Conservation (phyloP, 1,284 basidiomycete species). For the Agroathelia rolfsii region DNA sequence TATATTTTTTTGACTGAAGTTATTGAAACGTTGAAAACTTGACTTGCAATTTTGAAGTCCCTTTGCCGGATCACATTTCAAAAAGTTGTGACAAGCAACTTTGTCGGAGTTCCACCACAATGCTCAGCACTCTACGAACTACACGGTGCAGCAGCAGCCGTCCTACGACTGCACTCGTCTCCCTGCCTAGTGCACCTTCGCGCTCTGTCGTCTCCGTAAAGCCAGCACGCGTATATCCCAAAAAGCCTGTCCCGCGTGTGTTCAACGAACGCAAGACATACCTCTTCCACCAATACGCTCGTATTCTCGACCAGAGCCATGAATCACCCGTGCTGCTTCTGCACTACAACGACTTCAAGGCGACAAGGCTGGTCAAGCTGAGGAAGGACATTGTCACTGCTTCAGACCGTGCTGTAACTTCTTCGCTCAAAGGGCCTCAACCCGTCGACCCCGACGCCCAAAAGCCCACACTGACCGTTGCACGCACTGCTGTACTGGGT, state of each 20-base stretch:
- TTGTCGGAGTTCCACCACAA: no score
- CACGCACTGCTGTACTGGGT: conserved; percentile 65
- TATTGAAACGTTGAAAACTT: no score
- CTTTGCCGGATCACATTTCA: no score
- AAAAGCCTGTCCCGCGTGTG: conserved; percentile 46
- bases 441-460: conserved; percentile 19
- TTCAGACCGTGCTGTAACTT: conserved; percentile 31
- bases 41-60: no score
- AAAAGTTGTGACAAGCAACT: no score
- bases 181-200: conserved; percentile 73
- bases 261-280: conserved; percentile 66
- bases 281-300: conserved; percentile 66
- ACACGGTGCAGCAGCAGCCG: no score
- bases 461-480: conserved; percentile 47
- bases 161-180: conserved; percentile 59
- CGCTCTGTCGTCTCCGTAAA: conserved; percentile 55
- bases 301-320: conserved; percentile 44
- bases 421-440: conserved; percentile 32
- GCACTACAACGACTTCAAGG: conserved; percentile 59
- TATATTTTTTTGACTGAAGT: no score
- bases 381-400: conserved; percentile 54
- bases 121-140: no score
- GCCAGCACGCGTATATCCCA: conserved; percentile 37
- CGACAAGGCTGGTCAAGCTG: conserved; percentile 50
- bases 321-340: conserved; percentile 59